Base-by-base conservation (phyloP, 257 asterid genomes). In the Nicotiana obtusifolia region DNA sequence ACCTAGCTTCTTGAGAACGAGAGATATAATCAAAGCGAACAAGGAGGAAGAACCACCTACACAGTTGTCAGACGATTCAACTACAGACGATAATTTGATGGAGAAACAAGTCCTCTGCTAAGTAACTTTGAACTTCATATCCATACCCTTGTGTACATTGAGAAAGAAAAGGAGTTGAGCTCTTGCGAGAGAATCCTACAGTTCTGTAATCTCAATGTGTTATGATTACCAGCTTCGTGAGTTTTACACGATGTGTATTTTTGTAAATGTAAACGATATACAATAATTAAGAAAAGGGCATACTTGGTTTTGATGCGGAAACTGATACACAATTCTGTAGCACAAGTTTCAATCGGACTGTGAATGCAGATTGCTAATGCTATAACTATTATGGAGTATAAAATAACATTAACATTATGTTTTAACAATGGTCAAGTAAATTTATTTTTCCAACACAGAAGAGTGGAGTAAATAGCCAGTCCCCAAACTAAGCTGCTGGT, bases 1-100 rank as follows among this genome's bases (percentile, higher is more conserved):
- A 80, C 99, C 99, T 10, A 93, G 99, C 86, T 95, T 95, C 89
- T 81, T 91, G 91, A 59, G 83, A 31, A 59, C 81, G 2, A 86
- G 83, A 80, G 88, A 86, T 17, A 56, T 66, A 20, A 64, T n/a
- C 1, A 89, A 82, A 68, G 87, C 76, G 47, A 73, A 77, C 82
- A 76, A 87, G 44, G 84, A 78, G 68, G 86, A 84, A 52, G 88
- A 86, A 78, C 84, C 82, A 4, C 84, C 82, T 15, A 30, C 81
- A 41, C 83, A 77, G 82, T 41, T 82, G 86, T 65, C 84, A 7
- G 90, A 88, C 4, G 81, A 85, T 54, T 83, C 84, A 10, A 66
- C 49, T 15, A 44, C 75, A 2, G 79, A 82, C 22, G 80, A 71
- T 0, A 81, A 17, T 75, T 78, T 3, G 80, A 56, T 61, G 77